phyloP scores from a whole-genome alignment of 2,329 filamentous ascomycete genomes.

The Colletotrichum higginsianum region DNA sequence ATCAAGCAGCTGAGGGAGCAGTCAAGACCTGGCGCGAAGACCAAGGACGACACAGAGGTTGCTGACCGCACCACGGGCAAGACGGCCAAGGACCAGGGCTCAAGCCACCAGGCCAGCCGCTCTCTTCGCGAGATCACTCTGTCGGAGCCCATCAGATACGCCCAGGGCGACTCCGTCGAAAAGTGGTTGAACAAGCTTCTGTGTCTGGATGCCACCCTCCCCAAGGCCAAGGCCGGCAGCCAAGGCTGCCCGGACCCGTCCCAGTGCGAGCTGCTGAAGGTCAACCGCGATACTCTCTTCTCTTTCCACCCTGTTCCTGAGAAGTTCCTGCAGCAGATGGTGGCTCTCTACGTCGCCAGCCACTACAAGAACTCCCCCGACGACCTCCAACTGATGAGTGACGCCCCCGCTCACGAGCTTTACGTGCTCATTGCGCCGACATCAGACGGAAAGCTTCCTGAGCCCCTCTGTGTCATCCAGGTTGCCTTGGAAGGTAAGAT shows the following conservation, averaged over 20 bases:
- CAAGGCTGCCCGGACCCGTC: slow-evolving; percentile 91
- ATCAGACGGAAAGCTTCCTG: slow-evolving; percentile 84
- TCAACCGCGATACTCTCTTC: slow-evolving; percentile 97
- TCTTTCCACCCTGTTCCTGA: slow-evolving; percentile 98
- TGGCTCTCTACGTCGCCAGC: slow-evolving; percentile 95
- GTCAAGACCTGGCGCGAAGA: slow-evolving; percentile 76
- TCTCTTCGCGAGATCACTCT: slow-evolving; percentile 93
- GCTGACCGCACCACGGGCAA: slow-evolving; percentile 86
- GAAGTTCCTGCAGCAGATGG: slow-evolving; percentile 98
- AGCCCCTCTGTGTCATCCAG: slow-evolving; percentile 95
- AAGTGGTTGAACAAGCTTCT: slow-evolving; percentile 96
- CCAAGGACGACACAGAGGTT: slow-evolving; percentile 74
- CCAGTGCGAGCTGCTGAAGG: slow-evolving; percentile 91
- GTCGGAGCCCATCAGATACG: slow-evolving; percentile 94
- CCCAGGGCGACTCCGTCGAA: slow-evolving; percentile 90
- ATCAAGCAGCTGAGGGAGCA: slow-evolving; percentile 98
- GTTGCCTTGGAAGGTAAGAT: slow-evolving; percentile 96
- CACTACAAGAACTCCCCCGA: slow-evolving; percentile 99
- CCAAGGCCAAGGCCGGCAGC: slow-evolving; percentile 79
- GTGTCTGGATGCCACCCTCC: slow-evolving; percentile 92
- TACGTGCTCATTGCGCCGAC: slow-evolving; percentile 94
- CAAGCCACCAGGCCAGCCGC: slow-evolving; percentile 75
- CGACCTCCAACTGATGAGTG: slow-evolving; percentile 98
- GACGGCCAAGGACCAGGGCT: slow-evolving; percentile 74
- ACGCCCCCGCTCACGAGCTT: slow-evolving; percentile 95